Conservation (phyloP, 2,329 filamentous ascomycete species). For the Teratosphaeria destructans region DNA sequence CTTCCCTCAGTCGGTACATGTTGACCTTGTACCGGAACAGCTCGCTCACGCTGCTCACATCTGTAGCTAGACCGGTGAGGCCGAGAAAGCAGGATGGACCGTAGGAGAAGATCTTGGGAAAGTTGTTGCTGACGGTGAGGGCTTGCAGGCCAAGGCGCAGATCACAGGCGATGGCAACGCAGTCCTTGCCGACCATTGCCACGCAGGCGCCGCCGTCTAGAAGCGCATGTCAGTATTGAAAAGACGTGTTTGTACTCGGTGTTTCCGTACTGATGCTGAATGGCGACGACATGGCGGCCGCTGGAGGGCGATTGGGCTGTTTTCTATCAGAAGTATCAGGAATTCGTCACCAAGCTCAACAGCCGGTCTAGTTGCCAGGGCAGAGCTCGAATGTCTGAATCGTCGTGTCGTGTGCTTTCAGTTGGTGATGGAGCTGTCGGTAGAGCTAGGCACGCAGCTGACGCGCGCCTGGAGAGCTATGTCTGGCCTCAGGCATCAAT, state of each 20-base stretch:
- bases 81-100: slow-evolving; percentile 84
- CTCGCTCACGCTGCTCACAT: slow-evolving; percentile 88
- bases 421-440: not conserved
- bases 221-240: slow-evolving; percentile 3
- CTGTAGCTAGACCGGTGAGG: slow-evolving; percentile 89
- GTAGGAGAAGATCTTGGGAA: slow-evolving; percentile 99
- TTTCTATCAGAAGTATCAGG: not conserved
- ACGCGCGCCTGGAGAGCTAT: not conserved
- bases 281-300: slow-evolving; percentile 58
- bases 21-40: slow-evolving; percentile 99
- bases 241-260: not conserved
- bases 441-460: slow-evolving; percentile 2
- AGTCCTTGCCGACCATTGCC: slow-evolving; percentile 99
- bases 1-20: slow-evolving; percentile 98
- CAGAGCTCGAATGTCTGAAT: too few relatives aligned
- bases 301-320: not conserved
- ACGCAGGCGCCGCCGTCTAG: slow-evolving; percentile 83
- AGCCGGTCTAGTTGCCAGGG: too few relatives aligned
- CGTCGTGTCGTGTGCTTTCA: not conserved
- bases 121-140: slow-evolving; percentile 98
- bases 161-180: slow-evolving; percentile 97
- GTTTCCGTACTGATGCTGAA: slow-evolving; percentile 79
- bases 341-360: not conserved
- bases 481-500: not conserved
- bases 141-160: slow-evolving; percentile 93